These are phyloP conservation scores for Cladosporium colombiae DNA, from an alignment of 2,329 filamentous ascomycete species.

Conservation along the genomic window DNA sequence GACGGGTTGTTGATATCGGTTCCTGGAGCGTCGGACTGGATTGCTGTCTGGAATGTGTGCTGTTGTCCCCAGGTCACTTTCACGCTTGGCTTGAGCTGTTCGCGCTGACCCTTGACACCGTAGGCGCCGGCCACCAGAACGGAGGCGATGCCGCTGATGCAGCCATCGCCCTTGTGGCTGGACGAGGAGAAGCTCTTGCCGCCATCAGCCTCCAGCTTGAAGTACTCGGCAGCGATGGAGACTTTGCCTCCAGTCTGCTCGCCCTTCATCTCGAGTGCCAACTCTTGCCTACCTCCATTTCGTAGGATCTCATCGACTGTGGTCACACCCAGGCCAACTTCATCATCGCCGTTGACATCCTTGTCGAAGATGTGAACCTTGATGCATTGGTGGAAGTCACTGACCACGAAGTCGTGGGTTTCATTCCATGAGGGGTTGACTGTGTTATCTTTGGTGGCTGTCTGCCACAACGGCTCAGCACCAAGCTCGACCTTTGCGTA, in stretches of 20 bases:
- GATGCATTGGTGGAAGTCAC: constrained; percentile 49
- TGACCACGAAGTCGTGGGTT: constrained; percentile 51
- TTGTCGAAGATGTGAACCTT: constrained; percentile 47
- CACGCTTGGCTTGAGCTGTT: constrained; percentile 50
- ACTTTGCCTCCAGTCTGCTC: constrained; percentile 41
- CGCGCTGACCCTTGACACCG: constrained; percentile 46
- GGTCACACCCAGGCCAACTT: constrained; percentile 47
- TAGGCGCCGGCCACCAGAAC: constrained; percentile 47
- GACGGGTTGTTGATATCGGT: constrained; percentile 52
- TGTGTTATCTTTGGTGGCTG: constrained; percentile 45
- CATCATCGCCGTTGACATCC: constrained; percentile 46
- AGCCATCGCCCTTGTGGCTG: constrained; percentile 32
- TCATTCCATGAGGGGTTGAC: constrained; percentile 51
- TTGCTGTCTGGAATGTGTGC: constrained; percentile 43
- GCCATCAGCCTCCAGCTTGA: constrained; percentile 43
- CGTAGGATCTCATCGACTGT: constrained; percentile 45
- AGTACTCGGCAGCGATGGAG: constrained; percentile 44
- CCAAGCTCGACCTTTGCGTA: constrained; percentile 49
- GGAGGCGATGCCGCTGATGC: constrained; percentile 45
- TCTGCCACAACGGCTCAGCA: constrained; percentile 48
- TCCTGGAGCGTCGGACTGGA: constrained; percentile 48
- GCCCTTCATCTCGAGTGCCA: constrained; percentile 43
- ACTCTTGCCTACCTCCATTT: constrained; percentile 45
- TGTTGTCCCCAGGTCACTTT: constrained; percentile 46
- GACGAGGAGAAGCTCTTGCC: constrained; percentile 35